These are phyloP conservation scores for Rhododendron molle DNA, from an alignment of 148 eudicot genomes.

Conservation along the genomic window DNA sequence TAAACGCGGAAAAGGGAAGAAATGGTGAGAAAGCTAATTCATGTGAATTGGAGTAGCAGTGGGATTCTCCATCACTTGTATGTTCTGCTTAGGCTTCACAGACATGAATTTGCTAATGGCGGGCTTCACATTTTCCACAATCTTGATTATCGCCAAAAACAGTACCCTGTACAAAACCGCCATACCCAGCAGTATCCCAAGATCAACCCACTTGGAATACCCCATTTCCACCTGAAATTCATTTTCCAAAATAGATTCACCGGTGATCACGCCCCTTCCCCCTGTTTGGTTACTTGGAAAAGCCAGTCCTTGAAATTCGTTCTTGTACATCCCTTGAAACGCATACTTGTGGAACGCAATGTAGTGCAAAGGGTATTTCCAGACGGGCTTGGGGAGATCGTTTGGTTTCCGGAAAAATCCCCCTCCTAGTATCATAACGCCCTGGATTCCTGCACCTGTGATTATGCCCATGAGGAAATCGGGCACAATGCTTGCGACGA, in stretches of 20 bases:
- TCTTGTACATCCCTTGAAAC: conserved; percentile 37
- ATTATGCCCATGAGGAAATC: conserved; percentile 53
- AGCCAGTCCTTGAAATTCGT: conserved; percentile 38
- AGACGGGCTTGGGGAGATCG: conserved; percentile 29
- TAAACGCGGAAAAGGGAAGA: background rate
- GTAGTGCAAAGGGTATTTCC: conserved; percentile 44
- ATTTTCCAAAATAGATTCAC: background rate
- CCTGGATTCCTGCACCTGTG: conserved; percentile 52
- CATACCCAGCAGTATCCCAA: conserved; percentile 36
- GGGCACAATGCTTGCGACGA: conserved; percentile 49
- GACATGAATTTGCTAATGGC: conserved; percentile 9
- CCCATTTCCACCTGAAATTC: background rate
- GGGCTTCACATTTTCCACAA: background rate
- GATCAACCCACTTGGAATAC: conserved; percentile 7
- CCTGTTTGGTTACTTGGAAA: conserved; percentile 5
- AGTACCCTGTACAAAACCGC: conserved; percentile 30
- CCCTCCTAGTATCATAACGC: conserved; percentile 25
- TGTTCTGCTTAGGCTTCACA: background rate
- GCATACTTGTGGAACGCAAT: conserved; percentile 37
- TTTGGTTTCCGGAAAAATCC: conserved; percentile 43
- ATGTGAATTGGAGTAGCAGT: background rate
- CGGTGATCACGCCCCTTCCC: background rate
- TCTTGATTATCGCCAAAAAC: conserved; percentile 31
- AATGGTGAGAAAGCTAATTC: background rate
- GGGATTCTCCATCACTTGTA: background rate